phyloP scores from a whole-genome alignment of 805 yeast species.

The Saccharomycopsis microspora region DNA sequence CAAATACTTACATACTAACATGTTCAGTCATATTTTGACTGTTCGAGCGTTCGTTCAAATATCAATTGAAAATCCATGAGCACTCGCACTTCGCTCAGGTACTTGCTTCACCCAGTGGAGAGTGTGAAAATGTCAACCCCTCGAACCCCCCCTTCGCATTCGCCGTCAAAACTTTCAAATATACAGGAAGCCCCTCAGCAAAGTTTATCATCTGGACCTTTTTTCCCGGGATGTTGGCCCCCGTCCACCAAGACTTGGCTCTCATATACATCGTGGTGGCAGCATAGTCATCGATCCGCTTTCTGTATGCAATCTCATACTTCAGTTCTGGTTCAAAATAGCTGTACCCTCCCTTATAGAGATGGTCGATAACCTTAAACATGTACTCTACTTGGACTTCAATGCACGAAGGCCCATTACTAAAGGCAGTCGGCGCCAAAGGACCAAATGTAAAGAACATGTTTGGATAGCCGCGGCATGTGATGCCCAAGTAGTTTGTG shows the following conservation, averaged over 20 bases:
- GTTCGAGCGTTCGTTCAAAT: too few relatives aligned
- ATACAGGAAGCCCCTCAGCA: slow-evolving; percentile 19
- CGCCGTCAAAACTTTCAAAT: slow-evolving; percentile 11
- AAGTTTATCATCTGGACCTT: slow-evolving; percentile 20
- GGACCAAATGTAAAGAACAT: slow-evolving; percentile 24
- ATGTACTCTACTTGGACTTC: slow-evolving; percentile 19
- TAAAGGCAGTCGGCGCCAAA: slow-evolving; percentile 23
- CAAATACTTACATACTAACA: too few relatives aligned
- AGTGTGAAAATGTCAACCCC: background rate
- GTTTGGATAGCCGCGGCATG: slow-evolving; percentile 21
- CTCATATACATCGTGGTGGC: slow-evolving; percentile 18
- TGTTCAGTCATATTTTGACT: too few relatives aligned
- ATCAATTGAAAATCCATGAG: too few relatives aligned
- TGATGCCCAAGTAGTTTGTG: slow-evolving; percentile 20
- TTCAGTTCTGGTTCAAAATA: slow-evolving; percentile 18
- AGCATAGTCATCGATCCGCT: slow-evolving; percentile 18
- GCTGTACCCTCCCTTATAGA: slow-evolving; percentile 9
- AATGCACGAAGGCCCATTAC: slow-evolving; percentile 22
- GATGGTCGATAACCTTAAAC: slow-evolving; percentile 15
- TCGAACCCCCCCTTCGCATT: slow-evolving; percentile 4
- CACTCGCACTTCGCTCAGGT: too few relatives aligned
- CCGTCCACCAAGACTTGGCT: slow-evolving; percentile 23
- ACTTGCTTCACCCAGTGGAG: too few relatives aligned
- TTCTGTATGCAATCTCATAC: slow-evolving; percentile 18
- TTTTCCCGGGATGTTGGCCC: slow-evolving; percentile 23